Evolutionary conservation across 371 early-diverging fungal species (phyloP), one percentile per base, ranked within the genome.

Genomic region (Coemansia sp.): DNA sequence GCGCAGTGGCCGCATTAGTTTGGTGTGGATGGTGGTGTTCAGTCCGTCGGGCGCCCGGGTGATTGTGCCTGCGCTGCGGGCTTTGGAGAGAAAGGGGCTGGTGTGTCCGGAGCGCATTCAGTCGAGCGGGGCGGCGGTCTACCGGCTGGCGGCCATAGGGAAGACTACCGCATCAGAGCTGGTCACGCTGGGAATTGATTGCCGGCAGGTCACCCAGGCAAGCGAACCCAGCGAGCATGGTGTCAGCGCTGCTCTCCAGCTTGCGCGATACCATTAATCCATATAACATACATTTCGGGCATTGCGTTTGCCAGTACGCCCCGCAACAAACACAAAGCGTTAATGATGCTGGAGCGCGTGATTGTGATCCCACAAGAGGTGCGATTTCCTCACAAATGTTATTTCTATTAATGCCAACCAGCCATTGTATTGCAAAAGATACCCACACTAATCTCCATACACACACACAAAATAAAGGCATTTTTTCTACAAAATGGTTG

Each of bases 401-500:
- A 24, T 24, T 24, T 24, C 24, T 24, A 24, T 24, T 24, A 24
- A 24, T 24, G 24, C 24, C 24, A 24, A 24, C 24, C 24, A 24
- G 24, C 24, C 24, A 24, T 24, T 24, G 24, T 24, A 24, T 24
- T 24, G 24, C 24, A 24, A 24, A 24, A 24, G 24, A 24, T 24
- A 24, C 24, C 24, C 24, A 24, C 24, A 24, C 24, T 24, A 24
- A 24, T 24, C 24, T 24, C 24, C 24, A 24, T 24, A 24, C 24
- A 24, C 24, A 24, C 24, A 0, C 24, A 24, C 24, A 24, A 24
- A 24, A 24, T 24, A 24, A 39, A 39, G 39, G 9, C 12, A 1
- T 39, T 49, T 53, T 53, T 36, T 55, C 29, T 55, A 18, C 1
- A 16, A 44, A 54, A 77, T 77, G 77, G 14, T 58, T 0, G 71